phyloP scores from a whole-genome alignment of 441 rosid species.

The Jatropha multifida region DNA sequence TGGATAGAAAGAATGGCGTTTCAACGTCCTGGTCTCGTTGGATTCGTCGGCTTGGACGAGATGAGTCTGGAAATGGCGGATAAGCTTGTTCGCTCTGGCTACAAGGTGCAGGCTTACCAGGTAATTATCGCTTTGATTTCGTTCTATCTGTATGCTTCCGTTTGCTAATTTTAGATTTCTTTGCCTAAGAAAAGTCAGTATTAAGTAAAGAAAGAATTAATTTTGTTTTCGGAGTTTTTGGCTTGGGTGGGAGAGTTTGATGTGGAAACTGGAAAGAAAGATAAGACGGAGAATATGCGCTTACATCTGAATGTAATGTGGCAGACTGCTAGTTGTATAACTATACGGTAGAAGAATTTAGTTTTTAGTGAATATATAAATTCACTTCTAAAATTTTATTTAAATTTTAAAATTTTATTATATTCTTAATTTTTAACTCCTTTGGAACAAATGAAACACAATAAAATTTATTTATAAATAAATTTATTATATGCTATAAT shows the following conservation, averaged over 20 bases:
- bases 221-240: background rate
- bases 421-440: too few relatives aligned
- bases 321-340: too few relatives aligned
- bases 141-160: background rate
- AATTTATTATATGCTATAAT: too few relatives aligned
- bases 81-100: slow-evolving; percentile 60
- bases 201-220: background rate
- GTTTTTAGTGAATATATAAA: too few relatives aligned
- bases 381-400: too few relatives aligned
- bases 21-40: slow-evolving; percentile 41
- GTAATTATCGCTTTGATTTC: slow-evolving; percentile 20
- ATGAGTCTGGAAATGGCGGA: slow-evolving; percentile 70
- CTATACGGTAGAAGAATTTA: too few relatives aligned
- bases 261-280: background rate
- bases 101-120: slow-evolving; percentile 66
- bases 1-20: slow-evolving; percentile 22
- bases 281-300: too few relatives aligned
- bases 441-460: too few relatives aligned
- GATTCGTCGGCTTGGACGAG: slow-evolving; percentile 72
- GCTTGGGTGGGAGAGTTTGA: background rate
- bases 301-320: too few relatives aligned
- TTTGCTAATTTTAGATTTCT: background rate
- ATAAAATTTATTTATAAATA: too few relatives aligned
- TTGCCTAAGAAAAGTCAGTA: background rate
- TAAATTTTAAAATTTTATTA: too few relatives aligned